Base-by-base conservation (phyloP, 768 basidiomycete genomes). In the Pulveroboletus ravenelii region DNA sequence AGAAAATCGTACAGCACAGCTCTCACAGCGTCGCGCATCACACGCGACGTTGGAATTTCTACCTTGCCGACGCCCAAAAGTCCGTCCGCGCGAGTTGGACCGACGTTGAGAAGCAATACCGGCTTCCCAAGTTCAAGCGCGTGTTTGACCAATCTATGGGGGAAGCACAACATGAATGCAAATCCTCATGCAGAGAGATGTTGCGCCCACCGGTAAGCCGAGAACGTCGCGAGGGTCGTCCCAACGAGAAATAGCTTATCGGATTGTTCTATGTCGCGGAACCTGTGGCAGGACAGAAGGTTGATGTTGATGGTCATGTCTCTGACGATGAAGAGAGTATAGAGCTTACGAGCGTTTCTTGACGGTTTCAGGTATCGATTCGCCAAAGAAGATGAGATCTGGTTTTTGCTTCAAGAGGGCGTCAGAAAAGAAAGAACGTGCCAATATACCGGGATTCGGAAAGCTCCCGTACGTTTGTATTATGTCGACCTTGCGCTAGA, bases 151-250 rank as follows among this genome's bases (percentile, higher is more conserved):
- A 97, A 70, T 57, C 93, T 89, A 53, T 14, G 34, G 4, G 15
- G 20, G 6, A 42, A 32, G 32, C 12, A 39, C 18, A 31, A 35
- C 36, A 15, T 50, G 54, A 15, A 17, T 27, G 15, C 5, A 12
- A 13, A 31, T 36, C 18, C 46, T 17, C 8, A 6, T 5, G 27
- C n/a, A 14, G 6, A 10, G 4, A 12, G 3, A 30, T 12, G 3
- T 27, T 15, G 12, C 5, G 6, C 58, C 36, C 56, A 89, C 89
- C 89, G 77, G 69, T 86, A 96, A 3, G 93, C 92, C 6, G 90
- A 93, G 69, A 88, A 96, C 0, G 94, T 97, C 1, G 95, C 93
- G 25, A 96, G 79, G 1, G 91, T 93, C 0, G 93, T 94, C 31
- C 94, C 95, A 34, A 95, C 70, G 36, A 95, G 71, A 40, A 98